These are phyloP conservation scores for Alternaria burnsii DNA, from an alignment of 2,329 filamentous ascomycete species.

Conservation along the genomic window DNA sequence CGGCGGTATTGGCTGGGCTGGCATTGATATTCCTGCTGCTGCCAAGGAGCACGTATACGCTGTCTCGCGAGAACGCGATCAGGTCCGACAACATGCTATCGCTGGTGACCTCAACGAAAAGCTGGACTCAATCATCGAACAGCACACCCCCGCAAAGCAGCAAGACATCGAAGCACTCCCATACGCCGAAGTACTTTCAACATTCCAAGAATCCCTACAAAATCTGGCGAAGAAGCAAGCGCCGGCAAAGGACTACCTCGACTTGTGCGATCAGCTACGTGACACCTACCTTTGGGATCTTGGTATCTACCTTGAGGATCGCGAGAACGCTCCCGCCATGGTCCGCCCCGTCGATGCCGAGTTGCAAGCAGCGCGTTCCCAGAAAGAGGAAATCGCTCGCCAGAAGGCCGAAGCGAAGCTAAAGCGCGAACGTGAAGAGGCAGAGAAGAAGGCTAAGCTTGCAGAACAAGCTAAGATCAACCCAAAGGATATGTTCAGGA, in stretches of 20 bases:
- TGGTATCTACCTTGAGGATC: conserved; percentile 88
- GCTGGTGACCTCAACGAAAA: conserved; percentile 48
- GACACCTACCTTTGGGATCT: conserved; percentile 83
- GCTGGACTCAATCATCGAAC: conserved; percentile 51
- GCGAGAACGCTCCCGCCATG: conserved; percentile 74
- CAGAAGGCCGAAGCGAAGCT: conserved; percentile 56
- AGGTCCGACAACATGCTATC: conserved; percentile 65
- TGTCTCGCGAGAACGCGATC: conserved; percentile 65
- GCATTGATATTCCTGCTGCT: conserved; percentile 67
- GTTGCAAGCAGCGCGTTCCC: conserved; percentile 62
- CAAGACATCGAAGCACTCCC: conserved; percentile 48
- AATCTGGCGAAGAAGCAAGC: conserved; percentile 58
- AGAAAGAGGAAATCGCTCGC: conserved; percentile 59
- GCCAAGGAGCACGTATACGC: conserved; percentile 70
- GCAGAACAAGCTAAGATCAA: conserved; percentile 66
- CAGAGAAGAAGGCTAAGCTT: conserved; percentile 62
- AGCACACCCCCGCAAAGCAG: conserved; percentile 38
- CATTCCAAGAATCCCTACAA: conserved; percentile 69
- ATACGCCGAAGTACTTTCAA: conserved; percentile 60
- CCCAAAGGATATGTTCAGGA: conserved; percentile 66
- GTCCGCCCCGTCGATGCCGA: conserved; percentile 72
- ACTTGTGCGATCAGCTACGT: conserved; percentile 75
- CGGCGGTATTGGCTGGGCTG: conserved; percentile 68
- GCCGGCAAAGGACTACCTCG: conserved; percentile 75
- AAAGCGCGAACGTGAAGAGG: conserved; percentile 67